Conservation (phyloP, 257 asterid genomes). For the Solanum lycopersicoides region DNA sequence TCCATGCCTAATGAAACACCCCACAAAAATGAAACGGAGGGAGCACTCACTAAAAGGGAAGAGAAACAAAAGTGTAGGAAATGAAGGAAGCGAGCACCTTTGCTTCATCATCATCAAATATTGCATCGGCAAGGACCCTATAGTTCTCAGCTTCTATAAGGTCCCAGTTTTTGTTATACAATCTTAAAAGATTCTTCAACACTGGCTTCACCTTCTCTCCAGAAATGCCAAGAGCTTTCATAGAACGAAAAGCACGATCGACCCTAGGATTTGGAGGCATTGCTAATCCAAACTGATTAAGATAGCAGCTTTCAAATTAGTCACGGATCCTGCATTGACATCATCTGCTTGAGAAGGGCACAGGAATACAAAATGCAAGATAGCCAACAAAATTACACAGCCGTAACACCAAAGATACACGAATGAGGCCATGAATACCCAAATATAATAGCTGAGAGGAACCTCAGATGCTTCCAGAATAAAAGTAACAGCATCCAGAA, state of each 20-base stretch:
- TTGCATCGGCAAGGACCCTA: slow-evolving; percentile 76
- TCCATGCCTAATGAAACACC: not conserved
- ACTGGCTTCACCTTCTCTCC: slow-evolving; percentile 65
- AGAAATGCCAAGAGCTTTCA: slow-evolving; percentile 56
- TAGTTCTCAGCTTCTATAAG: slow-evolving; percentile 74
- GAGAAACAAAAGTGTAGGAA: not conserved
- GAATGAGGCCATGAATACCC: not conserved
- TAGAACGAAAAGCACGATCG: slow-evolving; percentile 53
- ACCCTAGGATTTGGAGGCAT: slow-evolving; percentile 41
- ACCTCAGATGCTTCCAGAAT: too few species aligned
- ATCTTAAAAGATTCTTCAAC: slow-evolving; percentile 49
- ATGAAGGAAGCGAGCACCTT: slow-evolving; percentile 18
- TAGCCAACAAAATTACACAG: not conserved
- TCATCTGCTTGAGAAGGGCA: not conserved
- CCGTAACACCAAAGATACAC: not conserved
- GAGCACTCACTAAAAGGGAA: not conserved
- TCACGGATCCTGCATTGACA: not conserved
- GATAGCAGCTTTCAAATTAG: not conserved
- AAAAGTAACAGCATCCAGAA: too few species aligned
- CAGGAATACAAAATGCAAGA: not conserved
- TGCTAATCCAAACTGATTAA: not conserved
- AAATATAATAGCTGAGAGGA: not conserved
- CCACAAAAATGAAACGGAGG: not conserved
- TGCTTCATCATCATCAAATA: slow-evolving; percentile 53
- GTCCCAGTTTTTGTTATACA: slow-evolving; percentile 65